Conservation (phyloP, 352 stramenopile genomes). For the Pythium dissimile region DNA sequence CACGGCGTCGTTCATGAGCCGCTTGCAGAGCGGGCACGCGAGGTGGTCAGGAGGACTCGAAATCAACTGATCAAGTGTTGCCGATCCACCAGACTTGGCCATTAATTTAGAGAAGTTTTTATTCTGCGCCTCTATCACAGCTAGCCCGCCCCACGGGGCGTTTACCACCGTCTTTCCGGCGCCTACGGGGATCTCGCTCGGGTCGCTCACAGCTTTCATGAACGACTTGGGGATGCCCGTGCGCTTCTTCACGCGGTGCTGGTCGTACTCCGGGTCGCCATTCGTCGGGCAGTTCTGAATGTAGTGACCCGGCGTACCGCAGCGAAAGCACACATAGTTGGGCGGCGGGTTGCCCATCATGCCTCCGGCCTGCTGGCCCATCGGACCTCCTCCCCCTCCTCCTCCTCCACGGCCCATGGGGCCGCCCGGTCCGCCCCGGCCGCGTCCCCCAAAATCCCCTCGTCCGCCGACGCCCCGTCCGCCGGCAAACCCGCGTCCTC, state of each 20-base stretch:
- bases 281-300: slow-evolving; percentile 90
- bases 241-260: slow-evolving; percentile 87
- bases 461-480: slow-evolving; percentile 9
- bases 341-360: slow-evolving; percentile 61
- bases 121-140: slow-evolving; percentile 89
- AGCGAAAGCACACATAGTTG: slow-evolving; percentile 87
- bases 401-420: slow-evolving; percentile 39
- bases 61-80: slow-evolving; percentile 89
- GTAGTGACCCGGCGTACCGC: slow-evolving; percentile 79
- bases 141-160: slow-evolving; percentile 78
- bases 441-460: slow-evolving; percentile 24
- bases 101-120: slow-evolving; percentile 92
- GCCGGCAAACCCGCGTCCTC: slow-evolving; percentile 17
- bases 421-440: slow-evolving; percentile 22
- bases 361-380: slow-evolving; percentile 11
- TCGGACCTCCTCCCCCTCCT: slow-evolving; percentile 29
- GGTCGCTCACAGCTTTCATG: slow-evolving; percentile 85
- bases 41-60: slow-evolving; percentile 87
- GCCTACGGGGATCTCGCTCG: slow-evolving; percentile 79
- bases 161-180: slow-evolving; percentile 87
- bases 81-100: slow-evolving; percentile 81
- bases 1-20: slow-evolving; percentile 84
- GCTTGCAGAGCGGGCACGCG: slow-evolving; percentile 86
- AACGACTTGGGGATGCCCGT: slow-evolving; percentile 88
- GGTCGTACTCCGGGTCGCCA: slow-evolving; percentile 83